A percentile compares a stretch with the other conserved stretches of the same genome.
phyloP scores from a whole-genome alignment of 1,284 basidiomycete genomes.

The Cryptococcus sp. region DNA sequence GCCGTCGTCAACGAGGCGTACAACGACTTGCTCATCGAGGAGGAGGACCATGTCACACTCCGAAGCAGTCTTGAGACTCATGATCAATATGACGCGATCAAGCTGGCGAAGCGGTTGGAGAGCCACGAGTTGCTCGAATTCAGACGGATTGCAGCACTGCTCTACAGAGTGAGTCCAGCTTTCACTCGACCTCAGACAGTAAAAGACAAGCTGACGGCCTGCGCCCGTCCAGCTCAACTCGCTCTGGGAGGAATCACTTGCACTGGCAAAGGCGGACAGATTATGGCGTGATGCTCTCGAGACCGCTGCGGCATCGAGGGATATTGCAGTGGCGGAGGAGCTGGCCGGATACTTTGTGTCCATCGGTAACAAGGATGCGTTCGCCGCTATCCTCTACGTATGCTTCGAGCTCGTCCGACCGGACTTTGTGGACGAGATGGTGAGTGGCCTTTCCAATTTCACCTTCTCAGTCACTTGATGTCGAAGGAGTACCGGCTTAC shows the following conservation, averaged over 20 bases:
- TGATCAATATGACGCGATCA: conserved; percentile 95
- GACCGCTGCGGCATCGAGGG: conserved; percentile 81
- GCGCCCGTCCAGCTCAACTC: conserved; percentile 71
- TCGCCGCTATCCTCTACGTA: conserved; percentile 83
- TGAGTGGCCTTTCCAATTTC: conserved; percentile 15
- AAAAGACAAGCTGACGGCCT: neutral
- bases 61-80: conserved; percentile 95
- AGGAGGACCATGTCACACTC: conserved; percentile 97
- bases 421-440: conserved; percentile 87
- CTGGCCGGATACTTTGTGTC: conserved; percentile 91
- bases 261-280: conserved; percentile 92
- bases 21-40: conserved; percentile 95
- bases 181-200: neutral
- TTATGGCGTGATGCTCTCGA: conserved; percentile 94
- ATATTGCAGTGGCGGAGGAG: conserved; percentile 87
- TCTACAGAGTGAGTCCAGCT: conserved; percentile 76
- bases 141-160: conserved; percentile 86
- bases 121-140: conserved; percentile 93
- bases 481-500: too few relatives aligned
- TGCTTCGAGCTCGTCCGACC: conserved; percentile 91
- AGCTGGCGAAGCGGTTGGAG: conserved; percentile 82
- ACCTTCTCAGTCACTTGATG: too few relatives aligned
- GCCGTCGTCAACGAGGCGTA: conserved; percentile 97
- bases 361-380: conserved; percentile 98
- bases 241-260: conserved; percentile 93